phyloP scores from a whole-genome alignment of 805 yeast species.

The Lipomyces spencermartinsiae region DNA sequence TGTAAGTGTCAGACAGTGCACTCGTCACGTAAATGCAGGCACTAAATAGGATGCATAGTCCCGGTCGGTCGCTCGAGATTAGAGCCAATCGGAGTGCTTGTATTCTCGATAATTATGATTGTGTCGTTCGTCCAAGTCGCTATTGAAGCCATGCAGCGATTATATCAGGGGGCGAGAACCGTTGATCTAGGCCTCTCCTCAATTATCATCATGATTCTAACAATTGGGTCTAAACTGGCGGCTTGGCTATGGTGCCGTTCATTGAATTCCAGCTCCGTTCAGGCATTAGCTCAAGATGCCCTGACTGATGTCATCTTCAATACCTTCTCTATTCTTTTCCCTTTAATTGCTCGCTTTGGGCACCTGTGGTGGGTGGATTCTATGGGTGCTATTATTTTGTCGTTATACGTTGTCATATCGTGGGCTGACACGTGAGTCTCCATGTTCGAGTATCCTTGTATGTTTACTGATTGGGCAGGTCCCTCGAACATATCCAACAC shows the following conservation, averaged over 20 bases:
- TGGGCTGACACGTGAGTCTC: constrained; percentile 58
- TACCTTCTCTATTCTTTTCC: constrained; percentile 65
- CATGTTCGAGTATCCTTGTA: background rate
- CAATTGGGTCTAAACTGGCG: constrained; percentile 63
- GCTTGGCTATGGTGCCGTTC: constrained; percentile 69
- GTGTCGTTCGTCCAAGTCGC: constrained; percentile 76
- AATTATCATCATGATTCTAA: constrained; percentile 62
- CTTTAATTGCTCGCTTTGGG: constrained; percentile 60
- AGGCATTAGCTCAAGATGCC: constrained; percentile 83
- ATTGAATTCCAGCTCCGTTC: constrained; percentile 69
- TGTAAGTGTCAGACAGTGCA: constrained; percentile 7
- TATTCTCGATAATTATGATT: constrained; percentile 73
- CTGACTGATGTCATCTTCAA: constrained; percentile 78
- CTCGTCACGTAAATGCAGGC: background rate
- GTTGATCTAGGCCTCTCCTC: constrained; percentile 61
- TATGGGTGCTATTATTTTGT: constrained; percentile 68
- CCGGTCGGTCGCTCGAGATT: constrained; percentile 77
- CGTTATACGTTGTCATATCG: constrained; percentile 64
- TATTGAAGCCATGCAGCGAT: constrained; percentile 60
- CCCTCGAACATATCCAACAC: constrained; percentile 74
- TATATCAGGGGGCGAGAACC: constrained; percentile 50
- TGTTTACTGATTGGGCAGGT: constrained; percentile 41
- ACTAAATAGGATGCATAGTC: constrained; percentile 7
- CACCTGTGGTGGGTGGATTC: constrained; percentile 77
- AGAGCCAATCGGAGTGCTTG: constrained; percentile 79